Evolutionary conservation across 108 stramenopile species (phyloP), one percentile per base, ranked within the genome.

Genomic region (Cylindrotheca fusiformis): DNA sequence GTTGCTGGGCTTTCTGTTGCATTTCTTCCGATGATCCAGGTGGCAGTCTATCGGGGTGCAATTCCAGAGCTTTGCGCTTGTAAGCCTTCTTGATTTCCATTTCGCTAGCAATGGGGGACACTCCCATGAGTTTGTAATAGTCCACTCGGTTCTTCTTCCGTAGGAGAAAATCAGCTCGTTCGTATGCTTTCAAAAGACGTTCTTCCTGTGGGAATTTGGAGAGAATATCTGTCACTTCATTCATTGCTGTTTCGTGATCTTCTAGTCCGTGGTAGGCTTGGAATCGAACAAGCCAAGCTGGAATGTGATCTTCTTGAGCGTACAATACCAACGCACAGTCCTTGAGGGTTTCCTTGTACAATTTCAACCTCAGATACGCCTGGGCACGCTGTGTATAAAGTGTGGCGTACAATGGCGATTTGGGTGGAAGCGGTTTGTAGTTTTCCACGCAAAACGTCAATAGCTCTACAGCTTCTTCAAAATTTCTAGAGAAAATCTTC

Each of bases 51-150:
- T 86, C 81, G 1, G 85, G 85, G 57, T 86, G 85, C 1, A 67
- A 58, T 19, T 78, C 79, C 24, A 75, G 52, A 14, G 77, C 68
- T 32, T 71, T 55, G 6, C 44, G 50, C 26, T 78, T 77, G 71
- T 86, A 86, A 19, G 75, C 75, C 54, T 67, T 74, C 54, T 83
- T 82, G 59, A 86, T 86, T 65, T 86, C 85, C 25, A 65, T 74
- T 55, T 65, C 74, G 18, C 70, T 65, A 10, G 78, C 79, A 19
- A 80, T 48, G 0, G 55, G 14, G 0, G 71, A 54, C 1, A 77
- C 63, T 8, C 57, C 69, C 31, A 86, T 56, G 3, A 79, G 14
- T 12, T 63, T 27, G 59, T 86, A 86, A 54, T 65, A 82, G 33
- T 82, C 69, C 19, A 71, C 65, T 12, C 84, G 80, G 17, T 68